A percentile compares a stretch with the other conserved stretches of the same genome.
These are phyloP conservation scores for Tardiomyces blankii DNA, from an alignment of 1,139 yeast species.

Conservation along the genomic window DNA sequence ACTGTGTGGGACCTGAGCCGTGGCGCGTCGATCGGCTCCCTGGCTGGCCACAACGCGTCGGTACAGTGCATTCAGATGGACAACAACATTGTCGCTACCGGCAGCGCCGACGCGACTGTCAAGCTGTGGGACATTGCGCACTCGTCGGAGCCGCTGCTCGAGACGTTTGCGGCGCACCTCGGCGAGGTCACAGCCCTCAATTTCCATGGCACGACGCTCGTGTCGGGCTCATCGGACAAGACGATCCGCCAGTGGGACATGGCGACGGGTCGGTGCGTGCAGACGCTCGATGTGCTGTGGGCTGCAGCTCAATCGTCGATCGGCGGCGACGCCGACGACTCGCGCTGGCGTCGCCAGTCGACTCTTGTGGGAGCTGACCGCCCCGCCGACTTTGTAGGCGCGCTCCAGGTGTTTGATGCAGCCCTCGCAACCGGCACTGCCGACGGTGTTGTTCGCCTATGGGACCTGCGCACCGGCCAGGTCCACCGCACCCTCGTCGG, in stretches of 20 bases:
- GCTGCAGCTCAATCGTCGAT: slow-evolving; percentile 28
- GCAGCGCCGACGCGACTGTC: slow-evolving; percentile 51
- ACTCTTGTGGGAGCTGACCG: slow-evolving; percentile 3
- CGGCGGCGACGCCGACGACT: slow-evolving; percentile 6
- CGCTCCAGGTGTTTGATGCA: slow-evolving; percentile 55
- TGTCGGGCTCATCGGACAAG: slow-evolving; percentile 47
- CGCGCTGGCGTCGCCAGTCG: slow-evolving; percentile 14
- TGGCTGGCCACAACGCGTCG: slow-evolving; percentile 33
- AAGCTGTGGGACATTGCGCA: slow-evolving; percentile 45
- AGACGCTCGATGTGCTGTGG: slow-evolving; percentile 51
- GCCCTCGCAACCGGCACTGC: slow-evolving; percentile 69
- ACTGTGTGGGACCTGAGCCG: slow-evolving; percentile 72
- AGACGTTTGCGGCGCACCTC: slow-evolving; percentile 49
- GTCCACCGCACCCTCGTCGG: slow-evolving; percentile 57
- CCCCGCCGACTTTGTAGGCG: slow-evolving; percentile 37
- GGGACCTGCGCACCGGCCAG: slow-evolving; percentile 67
- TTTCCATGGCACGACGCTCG: slow-evolving; percentile 37
- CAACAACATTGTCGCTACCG: slow-evolving; percentile 43
- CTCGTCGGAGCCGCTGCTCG: slow-evolving; percentile 16
- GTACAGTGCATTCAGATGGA: slow-evolving; percentile 50
- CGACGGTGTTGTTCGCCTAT: slow-evolving; percentile 61
- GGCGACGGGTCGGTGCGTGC: slow-evolving; percentile 44
- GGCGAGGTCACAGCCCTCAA: slow-evolving; percentile 54
- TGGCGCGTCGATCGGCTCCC: slow-evolving; percentile 26
- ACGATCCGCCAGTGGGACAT: slow-evolving; percentile 54